Base-by-base conservation (phyloP, 2,329 filamentous ascomycete species). In the Malbranchea cinnamomea region DNA sequence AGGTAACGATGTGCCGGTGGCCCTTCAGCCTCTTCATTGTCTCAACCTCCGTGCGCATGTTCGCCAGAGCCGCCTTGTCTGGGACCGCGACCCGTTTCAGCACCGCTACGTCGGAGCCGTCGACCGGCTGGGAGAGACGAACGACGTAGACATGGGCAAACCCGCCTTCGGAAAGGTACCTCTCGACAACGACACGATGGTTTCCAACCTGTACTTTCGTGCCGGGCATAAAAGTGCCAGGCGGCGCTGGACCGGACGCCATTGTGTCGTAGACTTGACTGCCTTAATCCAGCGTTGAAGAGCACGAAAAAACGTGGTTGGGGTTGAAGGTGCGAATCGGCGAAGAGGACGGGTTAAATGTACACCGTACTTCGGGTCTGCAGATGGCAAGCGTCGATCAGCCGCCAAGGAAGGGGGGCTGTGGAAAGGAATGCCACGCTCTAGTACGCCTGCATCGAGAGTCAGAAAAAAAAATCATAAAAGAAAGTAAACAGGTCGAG, bases 1-100 rank as follows among this genome's bases (percentile, higher is more conserved):
- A 98, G 35, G 79, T 94, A 46, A 98, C 89, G 49, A 98, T 95
- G 46, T 89, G 78, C 39, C 76, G 74, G 67, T 95, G 89, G 34
- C 89, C 89, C 65, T 93, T 93, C 46, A 98, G 68, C 58, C 89
- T 85, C 74, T 98, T 98, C 89, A 98, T 98, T 9, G 89, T 98
- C 62, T 98, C 89, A 44, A 98, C 89, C 65, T 98, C 89, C 42
- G 77, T 95, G 55, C 89, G 76, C 89, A 98, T 95, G 56, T 81
- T 85, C 39, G 82, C 80, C 59, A 98, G 65, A 35, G 87, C 74
- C 41, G 92, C 81, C 66, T 92, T 94, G 59, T 98, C 89, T 18
- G 89, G 84, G 30, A 95, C 89, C 20, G 89, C 89, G 35, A 98
- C 89, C 49, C 89, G 70, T 67, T 98, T 94, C 48, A 94, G 64